Evolutionary conservation across 805 yeast species (phyloP).

Genomic region (Lipomyces orientalis): DNA sequence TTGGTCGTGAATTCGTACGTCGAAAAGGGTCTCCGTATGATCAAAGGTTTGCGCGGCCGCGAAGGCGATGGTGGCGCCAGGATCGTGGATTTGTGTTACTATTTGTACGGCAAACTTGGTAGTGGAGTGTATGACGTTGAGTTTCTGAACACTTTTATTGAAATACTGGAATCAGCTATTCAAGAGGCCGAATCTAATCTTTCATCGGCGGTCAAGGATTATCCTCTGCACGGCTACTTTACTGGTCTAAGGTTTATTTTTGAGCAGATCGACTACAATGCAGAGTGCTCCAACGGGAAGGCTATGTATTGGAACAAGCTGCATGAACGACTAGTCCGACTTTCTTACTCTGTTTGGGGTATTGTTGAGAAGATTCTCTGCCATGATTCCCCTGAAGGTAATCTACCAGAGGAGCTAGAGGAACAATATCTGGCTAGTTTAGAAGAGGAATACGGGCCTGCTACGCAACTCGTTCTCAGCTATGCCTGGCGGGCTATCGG

Average conservation of each 20-base stretch:
- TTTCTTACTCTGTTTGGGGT: constrained; percentile 51
- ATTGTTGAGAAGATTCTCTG: constrained; percentile 57
- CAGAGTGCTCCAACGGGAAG: neutral
- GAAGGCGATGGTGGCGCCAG: constrained; percentile 82
- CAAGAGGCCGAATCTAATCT: constrained; percentile 48
- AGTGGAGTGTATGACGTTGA: constrained; percentile 31
- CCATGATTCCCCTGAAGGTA: constrained; percentile 75
- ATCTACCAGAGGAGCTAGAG: constrained; percentile 53
- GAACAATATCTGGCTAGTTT: constrained; percentile 36
- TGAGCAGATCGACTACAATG: constrained; percentile 40
- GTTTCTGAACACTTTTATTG: constrained; percentile 47
- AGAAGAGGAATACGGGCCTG: constrained; percentile 46
- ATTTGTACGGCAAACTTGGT: constrained; percentile 44
- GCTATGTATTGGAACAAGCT: constrained; percentile 7
- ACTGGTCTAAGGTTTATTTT: constrained; percentile 60
- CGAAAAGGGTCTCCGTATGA: constrained; percentile 38
- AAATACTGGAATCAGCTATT: constrained; percentile 47
- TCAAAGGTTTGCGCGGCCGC: constrained; percentile 56
- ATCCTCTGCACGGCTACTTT: constrained; percentile 73
- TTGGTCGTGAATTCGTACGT: constrained; percentile 41
- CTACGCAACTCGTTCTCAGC: constrained; percentile 56
- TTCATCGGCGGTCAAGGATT: constrained; percentile 53
- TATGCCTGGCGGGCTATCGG: constrained; percentile 85
- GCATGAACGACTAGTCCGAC: constrained; percentile 27
- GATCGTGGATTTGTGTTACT: constrained; percentile 58